These are phyloP conservation scores for Aeschynomene evenia DNA, from an alignment of 306 rosid species.

Conservation along the genomic window DNA sequence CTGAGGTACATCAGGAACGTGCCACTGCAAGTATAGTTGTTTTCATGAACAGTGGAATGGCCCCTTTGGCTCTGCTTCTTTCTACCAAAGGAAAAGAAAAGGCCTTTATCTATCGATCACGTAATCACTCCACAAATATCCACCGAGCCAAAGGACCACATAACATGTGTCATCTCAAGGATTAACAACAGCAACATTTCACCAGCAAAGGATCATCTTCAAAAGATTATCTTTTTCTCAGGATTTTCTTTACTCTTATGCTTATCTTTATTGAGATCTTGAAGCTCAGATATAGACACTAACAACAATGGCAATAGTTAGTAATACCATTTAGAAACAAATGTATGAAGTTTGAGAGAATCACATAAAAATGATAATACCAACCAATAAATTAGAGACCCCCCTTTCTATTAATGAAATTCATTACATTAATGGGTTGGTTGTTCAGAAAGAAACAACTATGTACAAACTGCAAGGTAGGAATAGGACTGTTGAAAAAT, in stretches of 20 bases:
- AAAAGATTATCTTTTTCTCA: neutral
- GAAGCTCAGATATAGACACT: neutral
- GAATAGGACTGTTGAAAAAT: constrained; percentile 30
- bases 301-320: neutral
- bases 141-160: neutral
- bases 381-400: constrained; percentile 31
- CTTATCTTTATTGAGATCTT: neutral
- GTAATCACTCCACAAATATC: neutral
- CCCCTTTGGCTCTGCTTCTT: neutral
- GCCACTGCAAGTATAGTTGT: neutral
- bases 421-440: constrained; percentile 47
- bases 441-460: constrained; percentile 20
- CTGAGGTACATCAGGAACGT: neutral
- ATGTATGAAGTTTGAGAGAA: neutral
- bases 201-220: neutral
- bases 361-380: constrained; percentile 4
- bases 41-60: neutral
- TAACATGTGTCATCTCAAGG: neutral
- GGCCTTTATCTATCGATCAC: neutral
- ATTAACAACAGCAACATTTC: neutral
- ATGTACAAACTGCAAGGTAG: constrained; percentile 39
- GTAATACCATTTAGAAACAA: too few species aligned
- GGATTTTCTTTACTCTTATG: neutral
- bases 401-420: constrained; percentile 32
- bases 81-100: too few species aligned